phyloP scores from a whole-genome alignment of 257 asterid genomes.

The Cynanchum wilfordii region DNA sequence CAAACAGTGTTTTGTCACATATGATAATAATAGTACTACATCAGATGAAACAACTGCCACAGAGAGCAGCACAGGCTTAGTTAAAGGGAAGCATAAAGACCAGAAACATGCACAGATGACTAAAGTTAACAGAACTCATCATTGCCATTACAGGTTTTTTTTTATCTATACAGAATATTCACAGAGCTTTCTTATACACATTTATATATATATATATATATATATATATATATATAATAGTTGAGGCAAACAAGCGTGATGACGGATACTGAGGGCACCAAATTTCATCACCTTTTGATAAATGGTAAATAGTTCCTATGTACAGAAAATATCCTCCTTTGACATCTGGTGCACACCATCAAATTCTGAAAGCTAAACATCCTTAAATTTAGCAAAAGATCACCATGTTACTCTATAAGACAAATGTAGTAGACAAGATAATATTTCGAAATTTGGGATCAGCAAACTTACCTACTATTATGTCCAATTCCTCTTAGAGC shows the following conservation, averaged over 20 bases:
- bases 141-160: background rate
- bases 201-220: slow-evolving; percentile 1
- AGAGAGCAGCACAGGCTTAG: background rate
- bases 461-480: slow-evolving; percentile 19
- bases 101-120: too few species aligned
- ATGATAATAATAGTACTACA: background rate
- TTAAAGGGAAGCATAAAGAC: background rate
- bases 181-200: slow-evolving; percentile 17
- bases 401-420: background rate
- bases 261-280: slow-evolving; percentile 9
- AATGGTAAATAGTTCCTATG: slow-evolving; percentile 20
- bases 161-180: slow-evolving; percentile 31
- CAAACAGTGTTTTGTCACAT: background rate
- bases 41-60: background rate
- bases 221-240: slow-evolving; percentile 1
- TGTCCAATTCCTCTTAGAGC: slow-evolving; percentile 81
- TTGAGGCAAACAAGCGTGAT: background rate
- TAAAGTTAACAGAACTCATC: slow-evolving; percentile 1
- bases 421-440: background rate
- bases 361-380: background rate
- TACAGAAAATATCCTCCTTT: slow-evolving; percentile 28
- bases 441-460: background rate
- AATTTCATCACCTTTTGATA: slow-evolving; percentile 19
- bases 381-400: background rate
- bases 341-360: slow-evolving; percentile 18